Base-by-base conservation (phyloP, 2,329 filamentous ascomycete genomes). In the Aspergillus neotritici region DNA sequence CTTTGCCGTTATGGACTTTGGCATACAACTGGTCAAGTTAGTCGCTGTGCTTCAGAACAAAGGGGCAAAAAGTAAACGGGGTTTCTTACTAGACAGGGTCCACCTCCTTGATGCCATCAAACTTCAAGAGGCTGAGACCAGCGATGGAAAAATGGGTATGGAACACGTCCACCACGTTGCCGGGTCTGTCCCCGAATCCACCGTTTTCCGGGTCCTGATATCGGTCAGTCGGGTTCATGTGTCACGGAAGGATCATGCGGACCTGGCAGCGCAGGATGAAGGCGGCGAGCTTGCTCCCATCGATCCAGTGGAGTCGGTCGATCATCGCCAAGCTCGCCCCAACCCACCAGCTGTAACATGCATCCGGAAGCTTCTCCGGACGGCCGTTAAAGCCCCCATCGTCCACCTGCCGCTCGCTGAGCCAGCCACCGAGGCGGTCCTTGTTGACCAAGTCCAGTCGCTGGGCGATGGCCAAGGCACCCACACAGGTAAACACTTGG, bases 301-400 rank as follows among this genome's bases (percentile, higher is more conserved):
- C 87, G 62, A 98, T 94, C 93, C 93, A 98, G 64, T 96, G 87
- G 41, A 89, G 77, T 43, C 84, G 83, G 41, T 78, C 82, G 54
- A 98, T 86, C 77, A 97, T 96, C 35, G 86, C 84, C 54, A 98
- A 71, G 63, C 90, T 95, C 61, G 87, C 91, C 60, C 91, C 72
- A 34, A 97, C 93, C 93, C 93, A 98, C 93, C 93, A 98, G 64
- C 88, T 95, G 70, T 98, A 98, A 71, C 93, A 98, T 11, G 95
- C 91, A 64, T 98, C 93, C 63, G 95, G 91, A 50, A 86, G 72
- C 73, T 98, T 98, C 70, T 97, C 93, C 0, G 93, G 93, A 37
- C 93, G 79, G 3, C 93, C 93, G 63, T 98, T 98, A 39, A 98
- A 72, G 0, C 93, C 93, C 25, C 93, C 93, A 37, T 83, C 84